A percentile compares a stretch with the other conserved stretches of the same genome.
Evolutionary conservation across 805 yeast species (phyloP).

Genomic region (Candida boidinii): DNA sequence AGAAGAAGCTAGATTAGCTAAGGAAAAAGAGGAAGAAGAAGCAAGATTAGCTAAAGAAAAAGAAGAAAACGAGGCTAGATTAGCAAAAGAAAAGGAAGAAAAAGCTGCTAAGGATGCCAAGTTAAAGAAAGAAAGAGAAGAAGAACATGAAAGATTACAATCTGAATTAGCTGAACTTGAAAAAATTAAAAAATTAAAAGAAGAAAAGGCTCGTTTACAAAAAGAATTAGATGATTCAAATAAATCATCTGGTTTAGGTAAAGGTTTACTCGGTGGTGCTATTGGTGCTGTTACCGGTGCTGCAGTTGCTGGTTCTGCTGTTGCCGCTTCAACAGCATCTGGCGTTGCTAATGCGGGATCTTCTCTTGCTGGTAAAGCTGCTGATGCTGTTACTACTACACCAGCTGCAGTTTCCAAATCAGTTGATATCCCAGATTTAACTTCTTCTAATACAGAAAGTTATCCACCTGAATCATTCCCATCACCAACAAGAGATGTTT

Average conservation of each 20-base stretch:
- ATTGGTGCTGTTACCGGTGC: constrained; percentile 11
- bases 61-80: constrained; percentile 24
- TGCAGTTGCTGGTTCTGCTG: constrained; percentile 11
- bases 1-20: constrained; percentile 13
- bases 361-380: constrained; percentile 8
- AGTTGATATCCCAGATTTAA: not conserved
- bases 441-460: not conserved
- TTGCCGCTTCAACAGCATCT: constrained; percentile 10
- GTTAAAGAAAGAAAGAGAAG: constrained; percentile 10
- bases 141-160: constrained; percentile 27
- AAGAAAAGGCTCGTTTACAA: constrained; percentile 27
- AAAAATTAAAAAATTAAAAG: constrained; percentile 29
- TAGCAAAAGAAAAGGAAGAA: constrained; percentile 22
- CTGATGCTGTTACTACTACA: constrained; percentile 12
- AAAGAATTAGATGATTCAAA: constrained; percentile 23
- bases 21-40: constrained; percentile 17
- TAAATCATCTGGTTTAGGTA: constrained; percentile 26
- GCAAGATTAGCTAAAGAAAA: constrained; percentile 27
- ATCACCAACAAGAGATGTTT: constrained; percentile 16
- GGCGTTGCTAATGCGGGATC: constrained; percentile 15
- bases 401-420: constrained; percentile 4
- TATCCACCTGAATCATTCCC: constrained; percentile 1
- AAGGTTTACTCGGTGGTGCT: constrained; percentile 20
- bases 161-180: constrained; percentile 34
- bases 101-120: constrained; percentile 12